Evolutionary conservation across 148 eudicot genomes (phyloP), one percentile per base, ranked within the genome.

Genomic region (Drosera capensis): DNA sequence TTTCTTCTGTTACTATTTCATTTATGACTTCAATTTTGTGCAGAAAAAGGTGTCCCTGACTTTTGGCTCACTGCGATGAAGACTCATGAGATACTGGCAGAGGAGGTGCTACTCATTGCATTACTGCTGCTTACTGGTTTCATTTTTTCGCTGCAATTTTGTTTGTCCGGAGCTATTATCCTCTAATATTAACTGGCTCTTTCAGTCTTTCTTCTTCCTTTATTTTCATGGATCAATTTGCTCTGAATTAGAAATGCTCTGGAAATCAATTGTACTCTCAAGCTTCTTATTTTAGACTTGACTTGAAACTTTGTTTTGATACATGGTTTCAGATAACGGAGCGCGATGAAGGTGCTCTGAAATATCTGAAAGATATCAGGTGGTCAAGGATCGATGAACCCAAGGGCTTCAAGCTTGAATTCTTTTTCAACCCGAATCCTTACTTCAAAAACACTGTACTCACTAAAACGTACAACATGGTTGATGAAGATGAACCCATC

Each of bases 381-480:
- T 86, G 94, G 87, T 64, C 49, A 51, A 69, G 78, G 56, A 65
- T 82, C 43, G 85, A 82, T 40, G 56, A 86, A 45, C 85, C 94
- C 18, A 78, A 78, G 78, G 94, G 96, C 24, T 86, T 87, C 58
- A 87, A 79, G 82, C 82, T 87, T 34, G 88, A 87, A 49, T 87
- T 87, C 68, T 76, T 69, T 60, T 82, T 87, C 48, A 78, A 82
- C 40, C 20, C 88, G 14, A 82, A 82, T 59, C 86, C 84, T 17
- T 84, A 38, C 17, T 83, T 88, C 46, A 73, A 73, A 55, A 86
- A 86, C 49, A 23, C 82, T 7, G 72, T 78, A 22, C 58, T 76
- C 54, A 72, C 81, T 0, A 73, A 90, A 47, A 67, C 67, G 15
- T 80, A 78, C 50, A 84, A 78, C 64, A 78, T 72, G 80, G 65